Percentiles rank a stretch among this genome's conserved stretches.
Conservation (phyloP, 306 rosid species). For the Ceratonia siliqua region DNA sequence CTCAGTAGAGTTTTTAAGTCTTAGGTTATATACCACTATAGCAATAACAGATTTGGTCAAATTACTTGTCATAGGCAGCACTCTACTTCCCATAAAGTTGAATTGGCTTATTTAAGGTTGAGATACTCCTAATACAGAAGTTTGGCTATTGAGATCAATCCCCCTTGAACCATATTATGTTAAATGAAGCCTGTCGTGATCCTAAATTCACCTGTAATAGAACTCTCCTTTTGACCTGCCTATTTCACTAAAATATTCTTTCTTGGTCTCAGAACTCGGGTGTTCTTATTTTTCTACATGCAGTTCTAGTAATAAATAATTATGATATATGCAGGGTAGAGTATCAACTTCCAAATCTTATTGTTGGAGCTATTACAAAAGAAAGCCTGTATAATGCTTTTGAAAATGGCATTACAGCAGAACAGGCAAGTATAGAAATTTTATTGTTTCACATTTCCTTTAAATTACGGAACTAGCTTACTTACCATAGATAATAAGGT, state of each 20-base stretch:
- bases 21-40: neutral
- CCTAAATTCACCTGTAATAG: neutral
- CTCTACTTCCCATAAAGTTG: no score
- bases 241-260: conserved; percentile 25
- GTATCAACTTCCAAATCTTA: conserved; percentile 97
- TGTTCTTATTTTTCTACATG: conserved; percentile 11
- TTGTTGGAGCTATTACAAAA: conserved; percentile 92
- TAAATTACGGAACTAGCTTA: neutral
- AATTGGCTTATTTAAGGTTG: no score
- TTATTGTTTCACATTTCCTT: neutral
- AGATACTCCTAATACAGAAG: no score
- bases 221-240: conserved; percentile 16
- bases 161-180: neutral
- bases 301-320: conserved; percentile 24
- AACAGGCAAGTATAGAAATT: conserved; percentile 56
- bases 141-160: neutral
- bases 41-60: neutral
- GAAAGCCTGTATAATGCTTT: conserved; percentile 95
- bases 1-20: neutral
- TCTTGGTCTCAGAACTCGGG: conserved; percentile 11
- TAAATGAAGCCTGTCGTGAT: conserved; percentile 11
- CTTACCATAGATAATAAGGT: neutral
- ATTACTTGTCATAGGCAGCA: no score
- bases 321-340: conserved; percentile 68
- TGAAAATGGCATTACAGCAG: conserved; percentile 84